Percentiles rank a stretch among this genome's conserved stretches.
Evolutionary conservation across 257 asterid genomes (phyloP).

Genomic region (Capsicum chinense): DNA sequence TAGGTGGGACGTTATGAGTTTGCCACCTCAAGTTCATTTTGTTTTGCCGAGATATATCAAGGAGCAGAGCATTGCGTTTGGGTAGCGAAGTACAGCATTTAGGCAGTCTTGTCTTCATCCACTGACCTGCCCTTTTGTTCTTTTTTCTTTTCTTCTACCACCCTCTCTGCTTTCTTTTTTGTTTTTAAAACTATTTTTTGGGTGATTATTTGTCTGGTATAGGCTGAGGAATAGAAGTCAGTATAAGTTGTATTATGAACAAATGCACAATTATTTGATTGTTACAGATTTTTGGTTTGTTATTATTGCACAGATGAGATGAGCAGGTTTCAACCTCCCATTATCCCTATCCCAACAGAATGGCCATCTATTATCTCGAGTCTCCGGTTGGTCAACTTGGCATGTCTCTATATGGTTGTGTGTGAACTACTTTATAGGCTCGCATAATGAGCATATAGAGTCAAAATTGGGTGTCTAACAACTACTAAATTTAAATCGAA

Average conservation of each 20-base stretch:
- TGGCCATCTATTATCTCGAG: neutral
- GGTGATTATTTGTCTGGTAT: neutral
- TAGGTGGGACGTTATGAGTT: neutral
- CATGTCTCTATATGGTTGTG: neutral
- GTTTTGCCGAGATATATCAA: conserved; percentile 23
- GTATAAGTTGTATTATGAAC: conserved; percentile 17
- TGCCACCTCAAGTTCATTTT: neutral
- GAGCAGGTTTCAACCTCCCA: neutral
- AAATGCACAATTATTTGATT: neutral
- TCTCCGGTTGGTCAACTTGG: neutral
- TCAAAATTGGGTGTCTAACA: too few species aligned
- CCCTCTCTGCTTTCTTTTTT: neutral
- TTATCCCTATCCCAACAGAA: neutral
- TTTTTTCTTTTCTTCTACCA: neutral
- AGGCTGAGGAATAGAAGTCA: neutral
- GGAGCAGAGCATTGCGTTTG: conserved; percentile 5
- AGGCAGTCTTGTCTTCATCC: conserved; percentile 23
- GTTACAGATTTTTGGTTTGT: neutral
- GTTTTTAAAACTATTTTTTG: neutral
- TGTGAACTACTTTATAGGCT: neutral
- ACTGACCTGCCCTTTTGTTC: neutral
- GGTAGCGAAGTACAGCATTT: neutral
- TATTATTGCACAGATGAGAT: neutral
- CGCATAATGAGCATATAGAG: too few species aligned
- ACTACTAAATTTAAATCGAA: too few species aligned